Conservation (phyloP, 495 filamentous ascomycete genomes). For the Penicillium bialowiezense region DNA sequence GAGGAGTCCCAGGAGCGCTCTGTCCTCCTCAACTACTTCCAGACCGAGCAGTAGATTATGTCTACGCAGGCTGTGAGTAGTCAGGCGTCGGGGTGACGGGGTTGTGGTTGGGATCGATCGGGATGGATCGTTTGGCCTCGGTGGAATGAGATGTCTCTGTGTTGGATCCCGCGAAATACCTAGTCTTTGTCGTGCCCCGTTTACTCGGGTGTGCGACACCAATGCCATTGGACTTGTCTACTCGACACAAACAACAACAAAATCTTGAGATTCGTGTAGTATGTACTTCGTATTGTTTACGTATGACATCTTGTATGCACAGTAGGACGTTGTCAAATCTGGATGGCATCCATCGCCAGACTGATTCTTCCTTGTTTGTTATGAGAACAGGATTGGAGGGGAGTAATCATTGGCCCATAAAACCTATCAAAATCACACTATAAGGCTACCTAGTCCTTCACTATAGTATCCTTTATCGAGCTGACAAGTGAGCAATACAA, state of each 20-base stretch:
- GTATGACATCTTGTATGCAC: neutral
- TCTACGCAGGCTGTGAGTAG: conserved; percentile 8
- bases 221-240: conserved; percentile 17
- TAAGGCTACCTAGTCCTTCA: no score
- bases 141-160: conserved; percentile 1
- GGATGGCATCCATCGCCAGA: no score
- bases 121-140: neutral
- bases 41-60: conserved; percentile 69
- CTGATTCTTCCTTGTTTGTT: no score
- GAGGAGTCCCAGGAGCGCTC: conserved; percentile 97
- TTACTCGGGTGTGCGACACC: conserved; percentile 24
- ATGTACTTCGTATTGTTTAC: no score
- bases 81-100: conserved; percentile 3
- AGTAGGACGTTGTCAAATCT: no score
- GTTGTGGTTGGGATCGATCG: conserved; percentile 5
- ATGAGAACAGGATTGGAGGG: no score
- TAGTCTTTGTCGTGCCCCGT: conserved; percentile 23
- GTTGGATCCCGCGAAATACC: conserved; percentile 4
- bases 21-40: conserved; percentile 99
- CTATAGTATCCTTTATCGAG: no score
- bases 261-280: conserved; percentile 12
- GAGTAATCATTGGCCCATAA: no score
- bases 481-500: no score
- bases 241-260: conserved; percentile 26
- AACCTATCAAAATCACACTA: no score